phyloP scores from a whole-genome alignment of 73 alveolate species.

The Paramecium pentaurelia region DNA sequence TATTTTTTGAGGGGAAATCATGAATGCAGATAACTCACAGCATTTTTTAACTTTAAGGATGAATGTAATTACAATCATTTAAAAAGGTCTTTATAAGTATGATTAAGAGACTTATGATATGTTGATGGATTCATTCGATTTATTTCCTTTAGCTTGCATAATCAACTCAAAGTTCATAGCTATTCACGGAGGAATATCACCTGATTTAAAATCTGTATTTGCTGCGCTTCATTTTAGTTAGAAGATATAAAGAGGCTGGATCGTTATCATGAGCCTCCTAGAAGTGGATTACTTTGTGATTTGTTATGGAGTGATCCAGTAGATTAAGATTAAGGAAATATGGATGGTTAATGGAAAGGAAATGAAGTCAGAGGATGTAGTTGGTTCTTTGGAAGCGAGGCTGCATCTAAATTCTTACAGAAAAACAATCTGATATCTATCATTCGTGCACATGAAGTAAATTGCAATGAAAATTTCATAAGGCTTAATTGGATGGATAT shows the following conservation, averaged over 20 bases:
- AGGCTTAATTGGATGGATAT: conserved; percentile 76
- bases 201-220: conserved; percentile 67
- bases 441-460: conserved; percentile 85
- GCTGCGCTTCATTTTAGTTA: conserved; percentile 3
- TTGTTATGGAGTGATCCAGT: conserved; percentile 88
- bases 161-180: conserved; percentile 75
- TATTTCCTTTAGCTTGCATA: conserved; percentile 77
- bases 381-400: conserved; percentile 79
- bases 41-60: conserved; percentile 82
- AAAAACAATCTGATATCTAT: conserved; percentile 75
- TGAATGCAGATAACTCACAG: conserved; percentile 88
- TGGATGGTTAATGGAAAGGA: conserved; percentile 64
- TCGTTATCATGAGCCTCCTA: conserved; percentile 81
- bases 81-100: conserved; percentile 50
- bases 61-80: conserved; percentile 56
- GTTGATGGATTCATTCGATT: conserved; percentile 80
- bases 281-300: conserved; percentile 83
- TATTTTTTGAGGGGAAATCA: conserved; percentile 89
- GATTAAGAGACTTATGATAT: conserved; percentile 77
- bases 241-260: conserved; percentile 76
- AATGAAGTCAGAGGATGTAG: conserved; percentile 83
- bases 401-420: conserved; percentile 73
- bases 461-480: not conserved
- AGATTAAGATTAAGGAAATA: conserved; percentile 76
- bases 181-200: conserved; percentile 87